Conservation (phyloP, 2,329 filamentous ascomycete species). For the Onygenales sp. region DNA sequence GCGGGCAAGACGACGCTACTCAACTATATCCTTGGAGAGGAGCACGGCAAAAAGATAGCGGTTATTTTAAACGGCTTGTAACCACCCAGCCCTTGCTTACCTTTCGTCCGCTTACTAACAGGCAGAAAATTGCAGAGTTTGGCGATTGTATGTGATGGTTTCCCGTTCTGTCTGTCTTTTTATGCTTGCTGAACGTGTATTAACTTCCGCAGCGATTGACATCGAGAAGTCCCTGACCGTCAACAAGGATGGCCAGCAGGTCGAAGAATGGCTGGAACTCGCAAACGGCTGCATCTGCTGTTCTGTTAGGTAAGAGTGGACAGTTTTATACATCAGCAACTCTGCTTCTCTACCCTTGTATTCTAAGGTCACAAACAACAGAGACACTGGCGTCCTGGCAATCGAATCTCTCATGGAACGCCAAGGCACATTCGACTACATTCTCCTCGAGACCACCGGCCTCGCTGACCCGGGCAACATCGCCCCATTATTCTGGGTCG, state of each 20-base stretch:
- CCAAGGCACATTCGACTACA: conserved; percentile 91
- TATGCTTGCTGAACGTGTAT: neutral
- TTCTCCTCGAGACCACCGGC: conserved; percentile 90
- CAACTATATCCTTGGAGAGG: conserved; percentile 90
- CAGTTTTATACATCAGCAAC: neutral
- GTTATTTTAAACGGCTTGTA: conserved; percentile 82
- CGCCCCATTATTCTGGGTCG: conserved; percentile 93
- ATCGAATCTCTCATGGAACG: conserved; percentile 95
- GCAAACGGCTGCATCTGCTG: conserved; percentile 97
- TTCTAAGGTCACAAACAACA: conserved; percentile 24
- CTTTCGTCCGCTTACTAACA: conserved; percentile 10
- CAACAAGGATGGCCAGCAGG: conserved; percentile 69
- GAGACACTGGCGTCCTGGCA: conserved; percentile 84
- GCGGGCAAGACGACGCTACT: conserved; percentile 91
- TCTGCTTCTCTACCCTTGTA: neutral
- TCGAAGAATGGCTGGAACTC: conserved; percentile 91
- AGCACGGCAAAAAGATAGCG: conserved; percentile 95
- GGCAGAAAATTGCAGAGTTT: conserved; percentile 49
- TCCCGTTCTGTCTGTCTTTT: conserved; percentile 1
- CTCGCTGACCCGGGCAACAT: conserved; percentile 93
- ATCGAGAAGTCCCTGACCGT: conserved; percentile 95
- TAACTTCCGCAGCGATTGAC: conserved; percentile 56
- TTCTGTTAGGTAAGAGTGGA: conserved; percentile 66
- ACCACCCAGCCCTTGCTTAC: neutral
- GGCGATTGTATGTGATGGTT: conserved; percentile 56